These are phyloP conservation scores for Agaricus bisporus DNA, from an alignment of 768 basidiomycete species.

Conservation along the genomic window DNA sequence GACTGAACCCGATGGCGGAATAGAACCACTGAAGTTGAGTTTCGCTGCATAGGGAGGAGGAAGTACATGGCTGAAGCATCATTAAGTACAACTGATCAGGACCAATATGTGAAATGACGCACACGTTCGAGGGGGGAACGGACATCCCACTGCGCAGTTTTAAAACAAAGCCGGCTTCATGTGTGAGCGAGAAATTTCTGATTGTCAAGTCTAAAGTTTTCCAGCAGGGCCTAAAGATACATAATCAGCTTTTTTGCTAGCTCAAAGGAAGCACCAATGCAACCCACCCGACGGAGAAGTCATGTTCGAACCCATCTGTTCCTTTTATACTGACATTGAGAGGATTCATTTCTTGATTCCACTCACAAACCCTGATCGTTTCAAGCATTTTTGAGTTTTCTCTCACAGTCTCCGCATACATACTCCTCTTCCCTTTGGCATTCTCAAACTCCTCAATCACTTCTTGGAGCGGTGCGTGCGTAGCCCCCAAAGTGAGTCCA, in stretches of 20 bases:
- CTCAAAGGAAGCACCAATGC: neutral
- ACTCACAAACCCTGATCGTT: slow-evolving; percentile 61
- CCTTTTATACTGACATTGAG: slow-evolving; percentile 46
- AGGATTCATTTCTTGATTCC: slow-evolving; percentile 80
- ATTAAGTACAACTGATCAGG: neutral
- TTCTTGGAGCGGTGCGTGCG: slow-evolving; percentile 58
- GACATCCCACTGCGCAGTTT: slow-evolving; percentile 28
- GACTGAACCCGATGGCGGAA: slow-evolving; percentile 43
- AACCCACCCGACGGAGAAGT: slow-evolving; percentile 68
- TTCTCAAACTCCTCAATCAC: slow-evolving; percentile 54
- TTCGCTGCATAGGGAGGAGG: slow-evolving; percentile 58
- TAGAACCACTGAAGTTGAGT: slow-evolving; percentile 55
- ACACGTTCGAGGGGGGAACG: slow-evolving; percentile 10
- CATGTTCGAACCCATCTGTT: slow-evolving; percentile 41
- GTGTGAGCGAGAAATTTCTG: slow-evolving; percentile 67
- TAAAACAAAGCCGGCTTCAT: slow-evolving; percentile 52
- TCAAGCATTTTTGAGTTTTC: slow-evolving; percentile 63
- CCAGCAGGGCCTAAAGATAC: slow-evolving; percentile 43
- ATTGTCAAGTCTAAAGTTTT: slow-evolving; percentile 50
- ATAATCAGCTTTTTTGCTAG: neutral
- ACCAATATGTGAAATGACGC: neutral
- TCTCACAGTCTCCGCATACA: slow-evolving; percentile 87
- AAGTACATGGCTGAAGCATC: slow-evolving; percentile 30
- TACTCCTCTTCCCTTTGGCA: slow-evolving; percentile 68
- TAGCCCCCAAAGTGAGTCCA: slow-evolving; percentile 59